These are phyloP conservation scores for Trichomonascus vanleenenianus DNA, from an alignment of 805 yeast genomes.

Conservation along the genomic window DNA sequence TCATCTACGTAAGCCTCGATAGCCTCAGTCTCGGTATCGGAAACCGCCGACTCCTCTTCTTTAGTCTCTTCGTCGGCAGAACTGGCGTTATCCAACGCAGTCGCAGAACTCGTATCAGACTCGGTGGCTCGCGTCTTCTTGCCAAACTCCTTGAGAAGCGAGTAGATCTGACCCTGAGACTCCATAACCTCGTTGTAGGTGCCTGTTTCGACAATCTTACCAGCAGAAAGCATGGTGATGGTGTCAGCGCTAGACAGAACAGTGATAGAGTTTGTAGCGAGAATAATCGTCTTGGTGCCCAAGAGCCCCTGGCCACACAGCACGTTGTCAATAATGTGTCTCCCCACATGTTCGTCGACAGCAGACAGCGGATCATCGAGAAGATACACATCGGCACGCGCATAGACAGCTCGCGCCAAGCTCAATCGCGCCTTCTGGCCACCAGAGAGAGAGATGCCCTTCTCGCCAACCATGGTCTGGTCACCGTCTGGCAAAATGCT, in stretches of 20 bases:
- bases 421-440: conserved; percentile 82
- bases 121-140: conserved; percentile 10
- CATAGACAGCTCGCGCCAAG: conserved; percentile 73
- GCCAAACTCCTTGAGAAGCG: conserved; percentile 22
- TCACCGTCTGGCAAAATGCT: conserved; percentile 68
- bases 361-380: conserved; percentile 79
- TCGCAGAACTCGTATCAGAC: conserved; percentile 13
- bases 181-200: conserved; percentile 23
- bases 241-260: conserved; percentile 70
- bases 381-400: conserved; percentile 55
- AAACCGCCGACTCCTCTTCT: neutral
- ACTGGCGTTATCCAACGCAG: conserved; percentile 2
- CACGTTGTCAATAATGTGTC: conserved; percentile 66
- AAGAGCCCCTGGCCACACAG: conserved; percentile 75
- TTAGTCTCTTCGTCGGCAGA: neutral
- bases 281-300: conserved; percentile 61
- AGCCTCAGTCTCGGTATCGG: neutral
- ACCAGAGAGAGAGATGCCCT: conserved; percentile 81
- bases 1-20: conserved; percentile 1
- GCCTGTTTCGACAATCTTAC: conserved; percentile 32
- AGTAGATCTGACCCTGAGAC: conserved; percentile 19
- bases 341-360: conserved; percentile 83
- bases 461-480: conserved; percentile 72
- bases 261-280: conserved; percentile 82
- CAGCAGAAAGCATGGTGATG: conserved; percentile 57